Percentiles rank a stretch among this genome's conserved stretches.
Conservation (phyloP, 169 alveolate genomes). For the Perkinsus chesapeaki region DNA sequence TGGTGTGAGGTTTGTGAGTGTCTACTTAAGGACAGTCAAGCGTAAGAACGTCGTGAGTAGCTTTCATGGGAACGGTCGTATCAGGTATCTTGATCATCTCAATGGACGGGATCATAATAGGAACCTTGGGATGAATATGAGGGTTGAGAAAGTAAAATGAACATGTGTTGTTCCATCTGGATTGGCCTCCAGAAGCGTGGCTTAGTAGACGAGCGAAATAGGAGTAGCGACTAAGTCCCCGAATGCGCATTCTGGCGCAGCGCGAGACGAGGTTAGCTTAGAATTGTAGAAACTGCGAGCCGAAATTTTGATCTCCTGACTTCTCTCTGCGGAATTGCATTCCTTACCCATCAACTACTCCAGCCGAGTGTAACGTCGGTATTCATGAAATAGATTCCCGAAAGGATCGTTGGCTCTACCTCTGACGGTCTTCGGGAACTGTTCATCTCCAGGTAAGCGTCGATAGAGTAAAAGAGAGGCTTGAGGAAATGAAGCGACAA, state of each 20-base stretch:
- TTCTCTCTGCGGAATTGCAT: too few relatives aligned
- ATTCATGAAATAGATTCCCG: too few relatives aligned
- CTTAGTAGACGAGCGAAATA: too few relatives aligned
- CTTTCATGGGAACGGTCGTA: background rate
- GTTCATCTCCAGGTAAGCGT: background rate
- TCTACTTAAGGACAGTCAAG: background rate
- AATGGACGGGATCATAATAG: background rate
- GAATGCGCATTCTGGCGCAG: too few relatives aligned
- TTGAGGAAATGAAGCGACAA: background rate
- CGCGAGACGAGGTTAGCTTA: too few relatives aligned
- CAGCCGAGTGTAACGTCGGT: too few relatives aligned
- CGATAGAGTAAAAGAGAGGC: background rate
- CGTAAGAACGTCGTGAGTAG: background rate
- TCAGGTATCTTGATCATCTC: background rate
- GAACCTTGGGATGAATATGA: background rate
- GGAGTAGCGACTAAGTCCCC: too few relatives aligned
- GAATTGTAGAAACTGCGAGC: too few relatives aligned
- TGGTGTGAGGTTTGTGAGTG: background rate
- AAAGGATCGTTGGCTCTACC: background rate
- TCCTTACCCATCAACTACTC: too few relatives aligned
- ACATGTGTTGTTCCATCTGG: too few relatives aligned
- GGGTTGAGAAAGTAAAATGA: background rate
- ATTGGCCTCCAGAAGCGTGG: too few relatives aligned
- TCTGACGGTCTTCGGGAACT: background rate
- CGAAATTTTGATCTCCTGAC: too few relatives aligned